Percentiles rank a stretch among this genome's conserved stretches.
Evolutionary conservation across 148 eudicot genomes (phyloP).

Genomic region (Polygonum aviculare): DNA sequence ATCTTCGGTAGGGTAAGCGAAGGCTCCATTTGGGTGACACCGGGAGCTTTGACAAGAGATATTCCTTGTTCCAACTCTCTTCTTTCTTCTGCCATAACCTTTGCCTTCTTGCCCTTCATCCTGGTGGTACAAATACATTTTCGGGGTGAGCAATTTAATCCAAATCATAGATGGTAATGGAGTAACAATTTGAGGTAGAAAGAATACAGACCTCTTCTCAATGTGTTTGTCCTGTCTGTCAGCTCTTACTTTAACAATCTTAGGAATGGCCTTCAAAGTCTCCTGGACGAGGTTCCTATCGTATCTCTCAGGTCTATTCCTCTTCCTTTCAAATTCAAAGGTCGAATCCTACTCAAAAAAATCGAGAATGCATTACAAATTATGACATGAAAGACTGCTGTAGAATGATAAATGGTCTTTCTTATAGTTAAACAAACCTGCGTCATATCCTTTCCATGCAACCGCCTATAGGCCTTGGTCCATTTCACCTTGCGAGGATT

Average conservation of each 20-base stretch:
- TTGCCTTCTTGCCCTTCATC: conserved; percentile 41
- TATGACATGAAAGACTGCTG: too few relatives aligned
- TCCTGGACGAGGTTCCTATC: conserved; percentile 58
- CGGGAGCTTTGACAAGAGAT: conserved; percentile 50
- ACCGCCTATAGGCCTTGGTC: conserved; percentile 83
- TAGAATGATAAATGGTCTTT: too few relatives aligned
- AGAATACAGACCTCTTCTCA: conserved; percentile 36
- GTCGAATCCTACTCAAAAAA: conserved; percentile 59
- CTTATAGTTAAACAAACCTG: conserved; percentile 33
- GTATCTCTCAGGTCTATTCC: conserved; percentile 92
- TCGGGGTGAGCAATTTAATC: neutral
- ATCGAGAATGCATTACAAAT: neutral
- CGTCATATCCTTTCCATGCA: conserved; percentile 97
- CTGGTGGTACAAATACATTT: conserved; percentile 24
- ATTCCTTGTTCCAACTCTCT: conserved; percentile 32
- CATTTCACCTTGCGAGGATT: conserved; percentile 93
- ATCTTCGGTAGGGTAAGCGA: conserved; percentile 44
- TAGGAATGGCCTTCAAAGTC: conserved; percentile 67
- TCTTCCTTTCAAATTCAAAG: conserved; percentile 93
- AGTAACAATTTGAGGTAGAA: neutral
- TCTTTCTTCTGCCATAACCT: neutral
- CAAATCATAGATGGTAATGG: neutral
- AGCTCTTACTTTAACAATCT: conserved; percentile 47
- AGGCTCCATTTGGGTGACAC: conserved; percentile 20
- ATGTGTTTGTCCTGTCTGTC: conserved; percentile 37